Evolutionary conservation across 1,284 basidiomycete genomes (phyloP), one percentile per base, ranked within the genome.

Genomic region (Fomitopsis betulina): DNA sequence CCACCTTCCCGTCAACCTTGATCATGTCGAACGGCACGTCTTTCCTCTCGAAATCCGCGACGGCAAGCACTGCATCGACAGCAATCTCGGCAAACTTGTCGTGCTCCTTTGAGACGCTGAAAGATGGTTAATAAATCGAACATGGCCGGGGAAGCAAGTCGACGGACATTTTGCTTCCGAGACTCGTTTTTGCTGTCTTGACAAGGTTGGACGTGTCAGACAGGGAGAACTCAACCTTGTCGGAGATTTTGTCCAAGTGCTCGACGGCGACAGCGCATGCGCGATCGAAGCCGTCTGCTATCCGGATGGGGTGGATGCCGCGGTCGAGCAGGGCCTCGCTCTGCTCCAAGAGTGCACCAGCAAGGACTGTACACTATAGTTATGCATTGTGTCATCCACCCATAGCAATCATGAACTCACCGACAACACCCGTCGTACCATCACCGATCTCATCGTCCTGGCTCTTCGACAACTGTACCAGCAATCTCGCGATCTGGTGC

Each of bases 381-480:
- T 25, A 53, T 23, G n/a, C 32, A 47, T 43, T 5, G 5, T 27
- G 5, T 30, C 54, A 30, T 6, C 1, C 19, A 15, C 49, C n/a
- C 32, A 15, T 17, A 13, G 13, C 12, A 2, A 45, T 27, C n/a
- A 25, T 10, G 25, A 39, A 82, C 93, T 72, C 72, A 95, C 94
- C 94, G 65, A 98, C 96, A 60, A 99, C 96, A 74, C 96, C 97
- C 37, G 96, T 99, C 10, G 96, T 99, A 58, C 96, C 97, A 76
- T 99, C 96, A 52, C 97, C 96, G 73, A 99, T 97, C 79, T 99
- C 96, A 75, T 98, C 96, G 72, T 99, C 96, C 79, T 99, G 96
- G 70, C 92, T 95, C 79, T 96, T 96, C 53, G 93, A 96, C 49
- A 98, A 81, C 73, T 99, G 94, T 10, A 99, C 96, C 42, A 99